These are phyloP conservation scores for Globisporangium takayamanum DNA, from an alignment of 352 stramenopile genomes.

Conservation along the genomic window DNA sequence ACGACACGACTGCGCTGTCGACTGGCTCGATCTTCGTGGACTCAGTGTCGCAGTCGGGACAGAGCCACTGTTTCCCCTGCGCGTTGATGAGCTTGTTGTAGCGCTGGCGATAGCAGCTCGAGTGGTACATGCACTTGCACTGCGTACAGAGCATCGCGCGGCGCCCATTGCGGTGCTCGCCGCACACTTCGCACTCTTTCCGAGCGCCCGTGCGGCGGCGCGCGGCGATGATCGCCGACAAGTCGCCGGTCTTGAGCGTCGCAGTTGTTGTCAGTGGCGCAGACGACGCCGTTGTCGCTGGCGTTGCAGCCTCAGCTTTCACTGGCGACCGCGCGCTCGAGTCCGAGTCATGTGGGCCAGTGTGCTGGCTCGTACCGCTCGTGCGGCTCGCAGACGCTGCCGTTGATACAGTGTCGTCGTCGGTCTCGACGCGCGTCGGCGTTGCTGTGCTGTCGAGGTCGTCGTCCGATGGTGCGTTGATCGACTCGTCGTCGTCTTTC, in stretches of 20 bases:
- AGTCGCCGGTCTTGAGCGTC: slow-evolving; percentile 40
- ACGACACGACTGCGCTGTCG: slow-evolving; percentile 9
- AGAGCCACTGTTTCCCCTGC: slow-evolving; percentile 71
- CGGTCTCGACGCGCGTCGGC: slow-evolving; percentile 36
- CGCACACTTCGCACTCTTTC: slow-evolving; percentile 72
- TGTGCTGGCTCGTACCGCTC: too few relatives aligned
- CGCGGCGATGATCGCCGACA: slow-evolving; percentile 59
- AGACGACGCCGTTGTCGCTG: slow-evolving; percentile 10
- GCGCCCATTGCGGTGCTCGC: slow-evolving; percentile 65
- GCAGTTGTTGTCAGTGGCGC: slow-evolving; percentile 7
- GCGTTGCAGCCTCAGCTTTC: slow-evolving; percentile 1
- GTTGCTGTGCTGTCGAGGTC: slow-evolving; percentile 65
- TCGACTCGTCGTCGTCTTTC: slow-evolving; percentile 72
- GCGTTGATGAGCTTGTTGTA: slow-evolving; percentile 60
- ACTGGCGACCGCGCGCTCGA: slow-evolving; percentile 20
- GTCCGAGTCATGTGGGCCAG: slow-evolving; percentile 19
- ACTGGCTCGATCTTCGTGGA: slow-evolving; percentile 12
- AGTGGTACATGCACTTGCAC: slow-evolving; percentile 84
- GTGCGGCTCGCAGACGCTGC: not conserved
- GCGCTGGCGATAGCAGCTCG: slow-evolving; percentile 78
- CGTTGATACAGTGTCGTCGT: slow-evolving; percentile 24
- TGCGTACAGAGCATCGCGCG: slow-evolving; percentile 69
- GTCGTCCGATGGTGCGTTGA: slow-evolving; percentile 68
- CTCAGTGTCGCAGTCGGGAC: slow-evolving; percentile 63
- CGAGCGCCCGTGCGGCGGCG: slow-evolving; percentile 52